These are phyloP conservation scores for Diplocarpon mali DNA, from an alignment of 2,329 filamentous ascomycete species.

Conservation along the genomic window DNA sequence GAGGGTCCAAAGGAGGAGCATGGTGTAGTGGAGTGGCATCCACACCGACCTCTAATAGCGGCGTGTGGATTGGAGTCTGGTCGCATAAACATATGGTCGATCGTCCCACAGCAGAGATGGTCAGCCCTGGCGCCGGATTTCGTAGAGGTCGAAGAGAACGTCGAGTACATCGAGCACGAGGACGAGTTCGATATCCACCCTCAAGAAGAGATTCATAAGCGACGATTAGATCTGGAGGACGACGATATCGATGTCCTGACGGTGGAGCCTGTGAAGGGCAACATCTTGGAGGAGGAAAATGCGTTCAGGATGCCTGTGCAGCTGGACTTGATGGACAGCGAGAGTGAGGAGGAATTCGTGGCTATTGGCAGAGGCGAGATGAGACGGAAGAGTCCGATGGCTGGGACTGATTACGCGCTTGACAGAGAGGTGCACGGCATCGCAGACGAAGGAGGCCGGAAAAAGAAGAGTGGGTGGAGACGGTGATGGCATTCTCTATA, in stretches of 20 bases:
- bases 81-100: constrained; percentile 91
- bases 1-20: constrained; percentile 96
- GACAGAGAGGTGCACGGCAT: constrained; percentile 34
- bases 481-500: constrained; percentile 8
- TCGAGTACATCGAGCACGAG: constrained; percentile 89
- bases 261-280: constrained; percentile 53
- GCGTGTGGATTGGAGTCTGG: constrained; percentile 90
- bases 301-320: constrained; percentile 87
- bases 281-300: constrained; percentile 43
- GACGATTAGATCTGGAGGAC: constrained; percentile 81
- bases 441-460: constrained; percentile 29
- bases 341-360: constrained; percentile 83
- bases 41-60: constrained; percentile 72
- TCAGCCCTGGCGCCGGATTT: constrained; percentile 95
- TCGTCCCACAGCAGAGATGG: constrained; percentile 92
- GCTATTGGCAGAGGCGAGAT: constrained; percentile 68
- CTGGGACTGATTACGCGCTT: constrained; percentile 55
- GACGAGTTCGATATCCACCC: constrained; percentile 98
- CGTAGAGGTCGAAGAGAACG: constrained; percentile 94
- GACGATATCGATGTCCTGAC: constrained; percentile 87
- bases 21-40: constrained; percentile 96
- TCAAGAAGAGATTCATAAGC: constrained; percentile 85
- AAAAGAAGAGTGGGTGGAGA: constrained; percentile 17
- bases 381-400: constrained; percentile 72
- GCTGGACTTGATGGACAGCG: constrained; percentile 85